Conservation (phyloP, 1,284 basidiomycete genomes). For the Cryptococcus neoformans region DNA sequence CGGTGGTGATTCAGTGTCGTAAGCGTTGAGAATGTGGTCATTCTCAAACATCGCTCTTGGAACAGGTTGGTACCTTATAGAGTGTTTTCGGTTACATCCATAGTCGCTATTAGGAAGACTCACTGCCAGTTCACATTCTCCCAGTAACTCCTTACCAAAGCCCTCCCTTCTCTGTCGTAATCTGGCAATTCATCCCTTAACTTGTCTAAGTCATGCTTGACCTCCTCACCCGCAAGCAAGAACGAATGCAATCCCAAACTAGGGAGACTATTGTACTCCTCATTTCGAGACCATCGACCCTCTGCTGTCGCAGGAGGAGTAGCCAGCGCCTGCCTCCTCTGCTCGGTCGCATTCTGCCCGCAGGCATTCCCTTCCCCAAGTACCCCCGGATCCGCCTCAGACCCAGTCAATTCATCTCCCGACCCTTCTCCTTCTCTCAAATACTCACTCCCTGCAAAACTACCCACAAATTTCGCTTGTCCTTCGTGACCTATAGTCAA, state of each 20-base stretch:
- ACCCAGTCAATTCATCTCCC: background rate
- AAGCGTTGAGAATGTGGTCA: constrained; percentile 44
- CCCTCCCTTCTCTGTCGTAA: constrained; percentile 38
- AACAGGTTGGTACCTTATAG: constrained; percentile 36
- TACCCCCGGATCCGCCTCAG: background rate
- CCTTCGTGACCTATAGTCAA: constrained; percentile 43
- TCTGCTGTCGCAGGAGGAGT: constrained; percentile 18
- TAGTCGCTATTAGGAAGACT: constrained; percentile 10
- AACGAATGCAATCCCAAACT: constrained; percentile 12
- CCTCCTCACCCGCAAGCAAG: constrained; percentile 13
- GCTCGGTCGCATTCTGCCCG: background rate
- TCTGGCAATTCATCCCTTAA: constrained; percentile 35
- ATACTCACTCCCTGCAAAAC: constrained; percentile 42
- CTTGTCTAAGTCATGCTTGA: constrained; percentile 17
- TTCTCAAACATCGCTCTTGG: constrained; percentile 39
- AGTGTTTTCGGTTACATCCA: background rate
- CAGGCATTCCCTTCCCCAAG: background rate
- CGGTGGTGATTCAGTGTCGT: constrained; percentile 26
- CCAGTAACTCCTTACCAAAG: constrained; percentile 41
- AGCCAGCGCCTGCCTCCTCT: constrained; percentile 2
- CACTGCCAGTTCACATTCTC: constrained; percentile 50
- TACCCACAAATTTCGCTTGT: constrained; percentile 42
- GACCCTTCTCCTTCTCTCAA: constrained; percentile 23
- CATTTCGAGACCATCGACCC: constrained; percentile 1
- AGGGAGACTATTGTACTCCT: background rate